Evolutionary conservation across 345 rosid species (phyloP).

Genomic region (Carallia pectinifolia): DNA sequence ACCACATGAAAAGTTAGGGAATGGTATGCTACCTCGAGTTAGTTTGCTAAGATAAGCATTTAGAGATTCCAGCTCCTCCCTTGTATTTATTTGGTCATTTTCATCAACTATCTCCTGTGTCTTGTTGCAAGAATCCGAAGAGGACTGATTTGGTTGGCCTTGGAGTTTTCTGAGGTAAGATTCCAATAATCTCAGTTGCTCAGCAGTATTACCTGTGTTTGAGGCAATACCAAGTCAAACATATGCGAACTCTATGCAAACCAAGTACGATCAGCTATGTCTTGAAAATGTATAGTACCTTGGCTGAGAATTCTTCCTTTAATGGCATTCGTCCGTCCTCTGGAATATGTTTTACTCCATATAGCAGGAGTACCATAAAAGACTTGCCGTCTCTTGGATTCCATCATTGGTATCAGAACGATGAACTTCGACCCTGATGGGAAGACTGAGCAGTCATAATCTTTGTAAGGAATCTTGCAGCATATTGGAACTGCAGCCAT

Average conservation of each 20-base stretch:
- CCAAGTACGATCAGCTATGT: slow-evolving; percentile 2
- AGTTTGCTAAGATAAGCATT: slow-evolving; percentile 61
- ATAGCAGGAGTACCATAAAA: slow-evolving; percentile 22
- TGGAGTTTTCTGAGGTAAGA: slow-evolving; percentile 65
- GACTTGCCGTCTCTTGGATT: slow-evolving; percentile 13
- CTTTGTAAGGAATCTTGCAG: slow-evolving; percentile 42
- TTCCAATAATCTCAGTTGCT: slow-evolving; percentile 53
- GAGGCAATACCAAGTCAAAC: slow-evolving; percentile 27
- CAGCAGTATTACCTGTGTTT: slow-evolving; percentile 25
- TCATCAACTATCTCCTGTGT: slow-evolving; percentile 5
- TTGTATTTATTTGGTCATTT: slow-evolving; percentile 23
- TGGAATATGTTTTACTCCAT: slow-evolving; percentile 14
- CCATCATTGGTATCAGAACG: slow-evolving; percentile 15
- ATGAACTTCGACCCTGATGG: slow-evolving; percentile 25
- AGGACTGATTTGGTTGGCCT: slow-evolving; percentile 11
- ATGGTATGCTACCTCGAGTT: slow-evolving; percentile 32
- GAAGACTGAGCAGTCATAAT: slow-evolving; percentile 19
- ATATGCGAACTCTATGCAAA: slow-evolving; percentile 11
- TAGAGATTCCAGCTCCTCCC: slow-evolving; percentile 39
- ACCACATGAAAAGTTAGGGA: neutral
- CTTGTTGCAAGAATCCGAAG: slow-evolving; percentile 22
- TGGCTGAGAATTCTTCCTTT: slow-evolving; percentile 12
- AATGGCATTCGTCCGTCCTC: neutral
- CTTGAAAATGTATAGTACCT: slow-evolving; percentile 23
- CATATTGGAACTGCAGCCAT: slow-evolving; percentile 52